Evolutionary conservation across 495 filamentous ascomycete species (phyloP).

Genomic region (Stereocaulon alpinum): DNA sequence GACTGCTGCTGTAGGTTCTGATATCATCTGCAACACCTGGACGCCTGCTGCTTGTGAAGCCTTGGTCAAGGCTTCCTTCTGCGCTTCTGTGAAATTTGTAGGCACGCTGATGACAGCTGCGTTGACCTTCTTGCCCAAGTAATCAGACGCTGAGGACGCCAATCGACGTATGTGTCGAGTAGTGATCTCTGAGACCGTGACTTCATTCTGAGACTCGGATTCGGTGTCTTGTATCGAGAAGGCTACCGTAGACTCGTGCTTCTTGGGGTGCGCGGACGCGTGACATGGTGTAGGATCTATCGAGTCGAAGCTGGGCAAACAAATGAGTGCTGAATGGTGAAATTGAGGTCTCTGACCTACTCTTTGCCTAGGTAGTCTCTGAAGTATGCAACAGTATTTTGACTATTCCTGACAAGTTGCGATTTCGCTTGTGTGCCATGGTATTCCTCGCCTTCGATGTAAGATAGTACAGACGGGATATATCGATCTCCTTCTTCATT

Average conservation of each 20-base stretch:
- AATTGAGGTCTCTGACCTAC: constrained; percentile 33
- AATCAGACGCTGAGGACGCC: constrained; percentile 76
- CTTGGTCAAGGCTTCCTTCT: constrained; percentile 66
- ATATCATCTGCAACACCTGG: constrained; percentile 84
- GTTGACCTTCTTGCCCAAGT: constrained; percentile 81
- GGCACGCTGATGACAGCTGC: constrained; percentile 89
- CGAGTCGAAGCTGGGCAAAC: constrained; percentile 59
- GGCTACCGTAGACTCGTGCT: constrained; percentile 58
- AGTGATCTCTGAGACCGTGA: constrained; percentile 76
- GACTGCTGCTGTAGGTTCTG: constrained; percentile 83
- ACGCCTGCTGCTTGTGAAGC: constrained; percentile 73
- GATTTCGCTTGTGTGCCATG: constrained; percentile 91
- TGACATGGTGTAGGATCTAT: constrained; percentile 95
- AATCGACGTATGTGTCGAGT: constrained; percentile 79
- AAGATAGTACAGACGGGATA: constrained; percentile 89
- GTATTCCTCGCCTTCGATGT: constrained; percentile 90
- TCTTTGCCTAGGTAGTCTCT: constrained; percentile 91
- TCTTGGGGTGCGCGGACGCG: constrained; percentile 80
- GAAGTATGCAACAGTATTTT: constrained; percentile 92
- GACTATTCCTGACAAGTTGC: constrained; percentile 80
- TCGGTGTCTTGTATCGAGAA: constrained; percentile 76
- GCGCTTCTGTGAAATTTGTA: constrained; percentile 80
- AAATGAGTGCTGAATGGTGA: neutral
- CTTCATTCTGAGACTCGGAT: constrained; percentile 53
- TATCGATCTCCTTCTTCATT: constrained; percentile 99